A percentile compares a stretch with the other conserved stretches of the same genome.
Conservation (phyloP, 352 stramenopile species). For the Pythium utonaiense region DNA sequence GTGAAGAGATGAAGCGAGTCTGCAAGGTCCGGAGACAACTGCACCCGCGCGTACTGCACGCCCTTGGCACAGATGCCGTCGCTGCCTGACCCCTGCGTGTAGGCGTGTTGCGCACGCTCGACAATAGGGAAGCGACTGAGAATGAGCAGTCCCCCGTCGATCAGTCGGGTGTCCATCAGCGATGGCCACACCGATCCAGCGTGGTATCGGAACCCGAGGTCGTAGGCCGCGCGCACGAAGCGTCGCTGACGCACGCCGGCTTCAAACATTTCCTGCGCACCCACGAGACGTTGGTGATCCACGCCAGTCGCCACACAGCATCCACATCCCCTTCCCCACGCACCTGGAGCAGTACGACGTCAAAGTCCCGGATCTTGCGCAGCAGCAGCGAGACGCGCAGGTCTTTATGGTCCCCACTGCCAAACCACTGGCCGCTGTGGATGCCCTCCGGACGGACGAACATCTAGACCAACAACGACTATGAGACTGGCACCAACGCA, state of each 20-base stretch:
- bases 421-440: constrained; percentile 71
- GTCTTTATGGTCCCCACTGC: constrained; percentile 71
- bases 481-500: background rate
- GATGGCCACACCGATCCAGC: constrained; percentile 68
- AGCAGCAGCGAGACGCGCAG: constrained; percentile 60
- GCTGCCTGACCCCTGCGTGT: constrained; percentile 52
- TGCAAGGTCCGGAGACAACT: constrained; percentile 60
- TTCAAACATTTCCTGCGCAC: constrained; percentile 76
- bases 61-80: constrained; percentile 76
- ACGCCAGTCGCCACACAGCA: background rate
- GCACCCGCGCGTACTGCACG: constrained; percentile 70
- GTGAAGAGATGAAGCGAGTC: constrained; percentile 83
- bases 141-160: constrained; percentile 76
- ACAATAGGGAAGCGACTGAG: constrained; percentile 83
- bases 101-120: constrained; percentile 55
- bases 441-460: constrained; percentile 75
- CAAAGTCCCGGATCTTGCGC: constrained; percentile 66
- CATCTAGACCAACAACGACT: constrained; percentile 34
- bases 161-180: constrained; percentile 46
- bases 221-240: constrained; percentile 49
- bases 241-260: constrained; percentile 46
- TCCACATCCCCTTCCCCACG: no score
- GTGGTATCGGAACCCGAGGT: constrained; percentile 70
- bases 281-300: background rate
- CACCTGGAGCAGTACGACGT: constrained; percentile 71